These are phyloP conservation scores for Marsdenia floribunda DNA, from an alignment of 257 asterid genomes.

Conservation along the genomic window DNA sequence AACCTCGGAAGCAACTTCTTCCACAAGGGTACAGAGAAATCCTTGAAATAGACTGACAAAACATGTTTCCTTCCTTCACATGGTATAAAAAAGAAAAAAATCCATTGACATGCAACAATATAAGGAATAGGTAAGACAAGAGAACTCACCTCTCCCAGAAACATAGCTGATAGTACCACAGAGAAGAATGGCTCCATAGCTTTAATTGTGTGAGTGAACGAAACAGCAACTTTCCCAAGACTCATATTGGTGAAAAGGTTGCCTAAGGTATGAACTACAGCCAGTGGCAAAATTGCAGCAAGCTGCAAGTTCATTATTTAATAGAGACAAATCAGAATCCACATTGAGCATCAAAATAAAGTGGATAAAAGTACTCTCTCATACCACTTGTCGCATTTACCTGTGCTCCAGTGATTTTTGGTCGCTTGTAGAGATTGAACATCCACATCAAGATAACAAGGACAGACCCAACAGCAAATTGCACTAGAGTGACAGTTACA, in stretches of 20 bases:
- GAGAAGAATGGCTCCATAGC: constrained; percentile 97
- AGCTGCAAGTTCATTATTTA: constrained; percentile 43
- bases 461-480: constrained; percentile 80
- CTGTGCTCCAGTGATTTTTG: constrained; percentile 86
- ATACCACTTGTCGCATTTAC: constrained; percentile 29
- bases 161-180: constrained; percentile 79
- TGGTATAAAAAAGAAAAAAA: no score
- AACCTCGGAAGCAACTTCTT: neutral
- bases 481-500: constrained; percentile 71
- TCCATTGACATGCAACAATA: neutral
- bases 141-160: constrained; percentile 62
- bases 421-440: constrained; percentile 73
- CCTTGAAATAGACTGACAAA: neutral
- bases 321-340: neutral
- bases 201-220: constrained; percentile 89
- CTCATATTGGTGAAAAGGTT: constrained; percentile 94
- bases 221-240: constrained; percentile 89
- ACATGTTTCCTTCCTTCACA: neutral
- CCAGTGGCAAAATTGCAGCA: constrained; percentile 73
- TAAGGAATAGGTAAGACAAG: neutral
- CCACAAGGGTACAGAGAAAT: neutral
- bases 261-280: constrained; percentile 77
- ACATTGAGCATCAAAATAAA: neutral
- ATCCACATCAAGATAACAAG: constrained; percentile 79
- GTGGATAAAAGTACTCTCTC: neutral